Evolutionary conservation across 1,284 basidiomycete genomes (phyloP).

Genomic region (Cryptococcus sp.): DNA sequence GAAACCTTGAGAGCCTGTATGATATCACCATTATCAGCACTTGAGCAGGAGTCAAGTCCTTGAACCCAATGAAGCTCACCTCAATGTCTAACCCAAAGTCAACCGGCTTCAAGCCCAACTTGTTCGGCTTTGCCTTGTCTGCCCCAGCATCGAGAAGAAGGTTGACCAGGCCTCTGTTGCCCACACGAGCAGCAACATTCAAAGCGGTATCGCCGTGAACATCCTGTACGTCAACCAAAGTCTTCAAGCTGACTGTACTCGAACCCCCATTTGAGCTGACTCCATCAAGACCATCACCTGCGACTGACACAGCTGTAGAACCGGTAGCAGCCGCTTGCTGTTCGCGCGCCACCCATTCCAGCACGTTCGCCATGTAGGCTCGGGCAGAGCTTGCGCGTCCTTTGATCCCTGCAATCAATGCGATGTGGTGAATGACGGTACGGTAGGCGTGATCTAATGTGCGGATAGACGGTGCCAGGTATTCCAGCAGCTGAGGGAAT

Average conservation of each 20-base stretch:
- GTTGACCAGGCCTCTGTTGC: constrained; percentile 83
- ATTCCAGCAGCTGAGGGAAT: constrained; percentile 68
- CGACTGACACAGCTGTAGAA: not conserved
- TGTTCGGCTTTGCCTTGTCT: constrained; percentile 87
- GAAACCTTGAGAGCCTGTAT: constrained; percentile 56
- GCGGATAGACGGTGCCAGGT: constrained; percentile 66
- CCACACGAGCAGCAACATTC: constrained; percentile 91
- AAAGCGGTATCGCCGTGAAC: constrained; percentile 95
- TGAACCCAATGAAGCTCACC: constrained; percentile 56
- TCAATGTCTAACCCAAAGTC: constrained; percentile 93
- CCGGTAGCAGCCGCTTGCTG: constrained; percentile 57
- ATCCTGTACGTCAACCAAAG: constrained; percentile 88
- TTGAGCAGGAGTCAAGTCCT: constrained; percentile 5
- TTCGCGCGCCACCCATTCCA: constrained; percentile 57
- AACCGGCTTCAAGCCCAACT: constrained; percentile 84
- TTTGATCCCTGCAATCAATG: constrained; percentile 84
- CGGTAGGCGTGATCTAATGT: constrained; percentile 89
- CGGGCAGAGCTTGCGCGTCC: constrained; percentile 80
- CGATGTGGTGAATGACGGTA: constrained; percentile 91
- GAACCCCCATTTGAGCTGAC: not conserved
- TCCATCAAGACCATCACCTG: constrained; percentile 1
- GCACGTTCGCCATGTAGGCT: constrained; percentile 89
- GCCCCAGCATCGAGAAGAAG: constrained; percentile 86
- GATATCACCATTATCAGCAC: constrained; percentile 5
- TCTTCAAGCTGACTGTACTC: constrained; percentile 58